Evolutionary conservation across 2,329 filamentous ascomycete genomes (phyloP).

Genomic region (Aureobasidium sp.): DNA sequence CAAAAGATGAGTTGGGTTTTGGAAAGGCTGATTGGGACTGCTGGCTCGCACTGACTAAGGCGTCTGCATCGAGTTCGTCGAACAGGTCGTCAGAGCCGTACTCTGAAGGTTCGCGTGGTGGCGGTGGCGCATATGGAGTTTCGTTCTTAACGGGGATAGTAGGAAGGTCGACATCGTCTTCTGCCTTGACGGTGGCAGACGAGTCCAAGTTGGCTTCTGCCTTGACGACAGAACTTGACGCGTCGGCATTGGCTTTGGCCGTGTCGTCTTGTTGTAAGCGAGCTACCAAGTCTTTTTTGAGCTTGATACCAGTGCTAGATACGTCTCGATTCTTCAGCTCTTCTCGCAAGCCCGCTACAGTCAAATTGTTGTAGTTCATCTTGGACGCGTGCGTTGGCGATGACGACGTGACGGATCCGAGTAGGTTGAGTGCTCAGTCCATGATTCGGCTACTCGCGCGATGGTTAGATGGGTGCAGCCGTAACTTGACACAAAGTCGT

Average conservation of each 20-base stretch:
- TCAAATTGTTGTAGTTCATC: not conserved
- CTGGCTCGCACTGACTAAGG: not conserved
- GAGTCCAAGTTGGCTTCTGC: not conserved
- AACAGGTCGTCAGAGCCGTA: slow-evolving; percentile 3
- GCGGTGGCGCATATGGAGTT: not conserved
- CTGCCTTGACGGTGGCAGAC: not conserved
- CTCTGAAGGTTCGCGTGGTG: not conserved
- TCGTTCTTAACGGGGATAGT: not conserved
- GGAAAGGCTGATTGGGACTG: not conserved
- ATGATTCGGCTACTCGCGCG: not conserved
- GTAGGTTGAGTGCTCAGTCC: not conserved
- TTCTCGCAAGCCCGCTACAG: not conserved
- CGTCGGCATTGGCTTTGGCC: not conserved
- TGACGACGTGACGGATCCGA: not conserved
- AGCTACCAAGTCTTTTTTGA: not conserved
- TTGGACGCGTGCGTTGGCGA: not conserved
- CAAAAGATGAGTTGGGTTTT: not conserved
- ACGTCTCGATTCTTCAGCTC: not conserved
- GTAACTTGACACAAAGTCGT: too few species aligned
- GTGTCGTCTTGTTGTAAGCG: not conserved
- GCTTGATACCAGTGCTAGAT: not conserved
- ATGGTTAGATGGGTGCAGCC: too few species aligned
- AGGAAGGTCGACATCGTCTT: not conserved
- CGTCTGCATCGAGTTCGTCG: slow-evolving; percentile 4
- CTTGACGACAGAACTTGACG: not conserved